Evolutionary conservation across 1,284 basidiomycete genomes (phyloP), one percentile per base, ranked within the genome.

Genomic region (Volvariella volvacea): DNA sequence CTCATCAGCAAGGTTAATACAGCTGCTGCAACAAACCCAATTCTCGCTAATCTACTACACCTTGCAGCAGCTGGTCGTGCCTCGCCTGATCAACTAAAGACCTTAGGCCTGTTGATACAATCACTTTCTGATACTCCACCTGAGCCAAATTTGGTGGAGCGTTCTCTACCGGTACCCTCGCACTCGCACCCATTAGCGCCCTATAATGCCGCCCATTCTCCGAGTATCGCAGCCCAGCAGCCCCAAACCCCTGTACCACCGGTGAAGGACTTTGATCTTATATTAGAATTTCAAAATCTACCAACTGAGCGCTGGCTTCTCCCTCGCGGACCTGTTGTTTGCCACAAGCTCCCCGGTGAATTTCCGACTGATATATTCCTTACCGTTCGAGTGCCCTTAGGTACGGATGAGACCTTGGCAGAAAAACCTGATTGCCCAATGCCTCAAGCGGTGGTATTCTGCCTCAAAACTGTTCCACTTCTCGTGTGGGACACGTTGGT

Each of bases 271-370:
- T 83, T 78, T 50, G 85, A 88, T 57, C 55, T 88, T 3, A 73
- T 88, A 19, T 56, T 88, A 43, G 81, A 86, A 54, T 88, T 85
- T 49, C 63, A 70, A 32, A 85, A 88, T 54, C 63, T 66, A 9
- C 67, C 74, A 1, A 64, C 65, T 22, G 81, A 86, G 42, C 71
- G 77, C 7, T 83, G 76, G 73, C 54, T 83, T 4, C 64, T 88
- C 45, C 83, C 86, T 47, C 74, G 81, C 32, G 75, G 74, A 25
- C 66, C 70, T 9, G 68, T 69, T 2, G 62, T 70, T 33, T 77
- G 68, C 49, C 71, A 80, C 50, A 57, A 58, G 47, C 50, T 50
- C 22, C 42, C 44, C 30, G 39, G 44, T 8, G 47, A 48, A 22
- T 45, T 48, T 30, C 51, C 57, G 20, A 52, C 53, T 22, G 68